These are phyloP conservation scores for Fusarium oxysporum DNA, from an alignment of 2,329 filamentous ascomycete genomes.

Conservation along the genomic window DNA sequence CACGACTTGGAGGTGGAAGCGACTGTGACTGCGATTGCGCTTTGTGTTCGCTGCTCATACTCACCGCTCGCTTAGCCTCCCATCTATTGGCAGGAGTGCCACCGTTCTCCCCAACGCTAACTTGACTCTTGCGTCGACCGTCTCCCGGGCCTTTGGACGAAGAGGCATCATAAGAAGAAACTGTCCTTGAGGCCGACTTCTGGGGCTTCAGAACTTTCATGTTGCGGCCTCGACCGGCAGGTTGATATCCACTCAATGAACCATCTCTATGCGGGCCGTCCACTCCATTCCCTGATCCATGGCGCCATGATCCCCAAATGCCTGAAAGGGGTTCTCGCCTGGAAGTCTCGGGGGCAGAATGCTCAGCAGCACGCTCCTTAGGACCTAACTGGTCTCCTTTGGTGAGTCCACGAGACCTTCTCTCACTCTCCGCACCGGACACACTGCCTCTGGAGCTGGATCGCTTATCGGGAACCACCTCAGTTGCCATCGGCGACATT, in stretches of 20 bases:
- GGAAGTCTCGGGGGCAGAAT: conserved; percentile 45
- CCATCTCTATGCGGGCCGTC: conserved; percentile 66
- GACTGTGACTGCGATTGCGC: conserved; percentile 45
- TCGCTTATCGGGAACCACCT: conserved; percentile 51
- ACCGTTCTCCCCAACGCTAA: conserved; percentile 48
- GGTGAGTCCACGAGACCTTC: conserved; percentile 44
- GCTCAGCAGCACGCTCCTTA: conserved; percentile 43
- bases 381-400: conserved; percentile 39
- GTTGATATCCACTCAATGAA: conserved; percentile 75
- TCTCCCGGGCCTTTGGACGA: conserved; percentile 60
- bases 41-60: conserved; percentile 55
- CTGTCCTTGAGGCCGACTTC: conserved; percentile 70
- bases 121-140: conserved; percentile 66
- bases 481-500: conserved; percentile 53
- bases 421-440: conserved; percentile 60
- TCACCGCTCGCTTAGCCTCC: conserved; percentile 65
- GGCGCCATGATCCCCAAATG: conserved; percentile 80
- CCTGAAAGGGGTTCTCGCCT: conserved; percentile 64
- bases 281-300: conserved; percentile 60
- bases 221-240: conserved; percentile 71
- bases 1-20: conserved; percentile 48
- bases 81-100: conserved; percentile 55
- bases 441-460: conserved; percentile 49
- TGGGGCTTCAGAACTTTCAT: conserved; percentile 93
- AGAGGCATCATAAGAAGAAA: conserved; percentile 64